Percentiles rank a stretch among this genome's conserved stretches.
Conservation (phyloP, 305 asterid species). For the Rubia balearica region DNA sequence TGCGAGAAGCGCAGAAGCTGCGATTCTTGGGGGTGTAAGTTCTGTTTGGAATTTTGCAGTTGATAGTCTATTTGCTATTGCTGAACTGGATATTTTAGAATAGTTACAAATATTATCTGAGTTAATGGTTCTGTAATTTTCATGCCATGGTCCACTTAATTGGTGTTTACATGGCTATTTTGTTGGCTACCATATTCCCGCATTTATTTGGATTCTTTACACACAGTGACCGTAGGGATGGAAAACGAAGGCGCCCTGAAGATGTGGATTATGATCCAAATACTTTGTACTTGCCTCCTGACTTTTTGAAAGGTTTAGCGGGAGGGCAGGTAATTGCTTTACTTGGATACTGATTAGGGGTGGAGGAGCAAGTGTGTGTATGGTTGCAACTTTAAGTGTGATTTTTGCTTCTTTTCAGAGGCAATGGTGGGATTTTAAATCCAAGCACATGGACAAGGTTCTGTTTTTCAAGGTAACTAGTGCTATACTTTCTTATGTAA, state of each 20-base stretch:
- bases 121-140: background rate
- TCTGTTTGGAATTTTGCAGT: constrained; percentile 13
- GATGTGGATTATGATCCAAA: constrained; percentile 72
- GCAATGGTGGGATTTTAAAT: constrained; percentile 99
- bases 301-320: constrained; percentile 58
- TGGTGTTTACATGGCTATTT: background rate
- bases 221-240: constrained; percentile 76
- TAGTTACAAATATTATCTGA: background rate
- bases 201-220: constrained; percentile 10
- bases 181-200: background rate
- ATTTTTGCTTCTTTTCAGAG: constrained; percentile 45
- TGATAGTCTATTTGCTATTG: background rate
- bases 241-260: constrained; percentile 56
- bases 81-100: background rate
- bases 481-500: background rate
- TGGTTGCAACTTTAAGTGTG: constrained; percentile 15
- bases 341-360: constrained; percentile 12
- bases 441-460: constrained; percentile 97
- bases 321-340: constrained; percentile 78
- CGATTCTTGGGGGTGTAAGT: constrained; percentile 73
- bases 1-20: constrained; percentile 63
- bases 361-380: background rate
- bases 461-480: constrained; percentile 79
- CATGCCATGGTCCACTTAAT: background rate
- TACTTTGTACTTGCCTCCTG: constrained; percentile 74